phyloP scores from a whole-genome alignment of 148 eudicot species.

The Pharnaceum exiguum region DNA sequence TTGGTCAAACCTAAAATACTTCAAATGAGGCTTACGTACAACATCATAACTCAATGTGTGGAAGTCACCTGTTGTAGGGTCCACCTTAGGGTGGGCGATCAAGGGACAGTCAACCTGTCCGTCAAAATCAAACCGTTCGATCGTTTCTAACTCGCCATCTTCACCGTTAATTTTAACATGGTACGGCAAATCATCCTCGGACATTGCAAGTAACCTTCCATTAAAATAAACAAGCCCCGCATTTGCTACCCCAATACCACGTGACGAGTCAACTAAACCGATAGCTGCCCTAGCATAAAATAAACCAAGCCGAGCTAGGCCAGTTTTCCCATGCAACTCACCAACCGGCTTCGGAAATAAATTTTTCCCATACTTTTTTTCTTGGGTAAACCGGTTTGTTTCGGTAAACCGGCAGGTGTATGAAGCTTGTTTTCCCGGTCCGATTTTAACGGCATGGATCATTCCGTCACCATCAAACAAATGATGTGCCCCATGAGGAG shows the following conservation, averaged over 20 bases:
- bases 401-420: slow-evolving; percentile 55
- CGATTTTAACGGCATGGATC: slow-evolving; percentile 52
- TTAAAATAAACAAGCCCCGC: slow-evolving; percentile 53
- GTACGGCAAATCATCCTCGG: slow-evolving; percentile 73
- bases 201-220: slow-evolving; percentile 62
- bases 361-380: slow-evolving; percentile 22
- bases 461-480: slow-evolving; percentile 64
- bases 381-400: slow-evolving; percentile 44
- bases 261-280: slow-evolving; percentile 28
- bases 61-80: slow-evolving; percentile 48
- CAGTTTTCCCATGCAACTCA: slow-evolving; percentile 53
- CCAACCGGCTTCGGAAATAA: slow-evolving; percentile 60
- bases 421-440: slow-evolving; percentile 20
- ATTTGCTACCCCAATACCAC: slow-evolving; percentile 54
- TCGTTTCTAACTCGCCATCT: slow-evolving; percentile 38
- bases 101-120: slow-evolving; percentile 42
- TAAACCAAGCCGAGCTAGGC: slow-evolving; percentile 40
- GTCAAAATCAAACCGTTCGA: slow-evolving; percentile 46
- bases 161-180: slow-evolving; percentile 25
- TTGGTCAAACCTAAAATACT: slow-evolving; percentile 33
- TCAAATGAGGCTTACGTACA: slow-evolving; percentile 42
- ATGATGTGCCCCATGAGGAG: slow-evolving; percentile 44
- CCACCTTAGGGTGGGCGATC: slow-evolving; percentile 68
- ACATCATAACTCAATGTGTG: slow-evolving; percentile 47
- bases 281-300: slow-evolving; percentile 28